phyloP scores from a whole-genome alignment of 768 basidiomycete species.

The Amanita exitialis region DNA sequence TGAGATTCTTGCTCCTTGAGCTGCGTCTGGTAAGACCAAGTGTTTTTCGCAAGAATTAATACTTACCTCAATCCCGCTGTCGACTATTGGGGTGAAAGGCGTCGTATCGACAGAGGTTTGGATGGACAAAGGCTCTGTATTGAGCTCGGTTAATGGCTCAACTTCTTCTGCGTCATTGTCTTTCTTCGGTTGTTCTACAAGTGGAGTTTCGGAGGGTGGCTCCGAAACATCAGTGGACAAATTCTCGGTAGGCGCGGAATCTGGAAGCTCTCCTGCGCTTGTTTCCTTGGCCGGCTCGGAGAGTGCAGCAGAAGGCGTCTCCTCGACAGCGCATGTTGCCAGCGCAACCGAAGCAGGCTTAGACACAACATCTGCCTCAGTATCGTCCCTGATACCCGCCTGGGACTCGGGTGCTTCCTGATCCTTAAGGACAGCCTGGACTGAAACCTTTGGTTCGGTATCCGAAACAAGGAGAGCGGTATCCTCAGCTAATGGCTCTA shows the following conservation, averaged over 20 bases:
- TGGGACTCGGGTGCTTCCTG: neutral
- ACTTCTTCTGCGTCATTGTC: neutral
- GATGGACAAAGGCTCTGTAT: neutral
- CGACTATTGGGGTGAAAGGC: conserved; percentile 3
- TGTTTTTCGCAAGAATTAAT: neutral
- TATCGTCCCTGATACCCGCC: conserved; percentile 3
- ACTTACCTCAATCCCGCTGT: conserved; percentile 7
- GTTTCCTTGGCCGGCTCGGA: neutral
- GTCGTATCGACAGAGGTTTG: neutral
- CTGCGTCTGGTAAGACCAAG: neutral
- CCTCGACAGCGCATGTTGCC: conserved; percentile 1
- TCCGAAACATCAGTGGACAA: neutral
- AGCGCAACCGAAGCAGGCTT: neutral
- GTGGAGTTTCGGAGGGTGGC: too few species aligned
- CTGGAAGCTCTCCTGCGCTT: neutral
- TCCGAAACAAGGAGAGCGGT: neutral
- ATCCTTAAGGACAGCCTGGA: neutral
- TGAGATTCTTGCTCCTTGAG: conserved; percentile 1
- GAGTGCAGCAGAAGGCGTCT: neutral
- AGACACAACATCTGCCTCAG: conserved; percentile 1
- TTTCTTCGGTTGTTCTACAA: too few species aligned
- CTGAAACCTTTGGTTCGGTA: neutral
- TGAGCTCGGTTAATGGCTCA: neutral
- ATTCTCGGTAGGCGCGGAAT: neutral
- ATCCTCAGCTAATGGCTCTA: neutral